Conservation (phyloP, 1,284 basidiomycete species). For the Golubevia pallescens region DNA sequence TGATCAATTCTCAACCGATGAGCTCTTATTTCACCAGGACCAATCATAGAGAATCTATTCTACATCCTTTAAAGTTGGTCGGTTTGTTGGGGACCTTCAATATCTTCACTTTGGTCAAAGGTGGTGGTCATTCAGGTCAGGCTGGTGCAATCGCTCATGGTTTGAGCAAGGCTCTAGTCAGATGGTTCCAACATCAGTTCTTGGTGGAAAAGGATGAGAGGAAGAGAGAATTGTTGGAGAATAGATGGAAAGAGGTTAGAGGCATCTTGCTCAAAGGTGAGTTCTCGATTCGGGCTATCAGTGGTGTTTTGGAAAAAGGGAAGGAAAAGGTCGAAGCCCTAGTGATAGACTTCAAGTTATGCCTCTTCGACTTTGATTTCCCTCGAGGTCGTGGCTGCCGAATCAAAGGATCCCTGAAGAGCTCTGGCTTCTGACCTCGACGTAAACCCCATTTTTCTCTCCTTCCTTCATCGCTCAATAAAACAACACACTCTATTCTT, state of each 20-base stretch:
- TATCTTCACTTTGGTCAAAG: slow-evolving; percentile 83
- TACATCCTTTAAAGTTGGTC: slow-evolving; percentile 82
- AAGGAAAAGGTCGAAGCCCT: no score
- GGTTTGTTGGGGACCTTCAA: slow-evolving; percentile 91
- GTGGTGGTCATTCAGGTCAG: slow-evolving; percentile 88
- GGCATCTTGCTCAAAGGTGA: slow-evolving; percentile 76
- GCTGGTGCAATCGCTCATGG: slow-evolving; percentile 86
- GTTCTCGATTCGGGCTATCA: slow-evolving; percentile 22
- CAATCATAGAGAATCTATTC: slow-evolving; percentile 78
- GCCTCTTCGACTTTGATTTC: no score
- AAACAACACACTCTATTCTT: slow-evolving; percentile 12
- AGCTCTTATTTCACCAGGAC: slow-evolving; percentile 79
- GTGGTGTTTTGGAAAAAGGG: no score
- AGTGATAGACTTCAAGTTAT: no score
- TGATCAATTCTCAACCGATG: slow-evolving; percentile 84
- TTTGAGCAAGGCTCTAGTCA: slow-evolving; percentile 77
- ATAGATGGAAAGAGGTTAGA: slow-evolving; percentile 74
- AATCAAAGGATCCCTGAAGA: no score
- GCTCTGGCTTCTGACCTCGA: neutral
- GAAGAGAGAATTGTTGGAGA: slow-evolving; percentile 63
- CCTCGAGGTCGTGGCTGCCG: no score
- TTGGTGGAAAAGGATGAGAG: slow-evolving; percentile 37
- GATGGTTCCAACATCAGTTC: slow-evolving; percentile 17
- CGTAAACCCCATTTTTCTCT: neutral
- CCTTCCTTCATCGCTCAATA: neutral